These are phyloP conservation scores for Reutealis trisperma DNA, from an alignment of 345 rosid species.

Conservation along the genomic window DNA sequence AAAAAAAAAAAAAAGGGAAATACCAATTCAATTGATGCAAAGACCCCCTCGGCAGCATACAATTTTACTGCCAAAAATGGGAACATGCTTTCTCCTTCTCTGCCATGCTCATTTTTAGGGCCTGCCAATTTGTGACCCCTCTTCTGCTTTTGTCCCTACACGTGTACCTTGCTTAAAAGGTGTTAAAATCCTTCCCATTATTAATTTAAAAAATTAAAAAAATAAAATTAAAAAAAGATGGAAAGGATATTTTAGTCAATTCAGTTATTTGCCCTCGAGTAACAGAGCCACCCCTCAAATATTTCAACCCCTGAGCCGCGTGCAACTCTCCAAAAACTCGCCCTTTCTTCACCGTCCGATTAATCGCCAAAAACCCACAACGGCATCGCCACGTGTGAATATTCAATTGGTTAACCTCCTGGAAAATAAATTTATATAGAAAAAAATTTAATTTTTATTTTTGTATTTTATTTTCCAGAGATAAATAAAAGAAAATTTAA, in stretches of 20 bases:
- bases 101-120: not conserved
- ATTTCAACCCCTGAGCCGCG: not conserved
- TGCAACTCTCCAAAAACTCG: not conserved
- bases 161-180: not conserved
- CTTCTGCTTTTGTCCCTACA: not conserved
- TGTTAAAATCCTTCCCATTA: no score
- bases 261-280: not conserved
- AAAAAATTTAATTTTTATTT: not conserved
- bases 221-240: not conserved
- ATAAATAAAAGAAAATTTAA: not conserved
- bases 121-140: not conserved
- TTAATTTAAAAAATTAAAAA: no score
- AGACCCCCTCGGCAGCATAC: no score
- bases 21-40: no score
- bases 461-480: not conserved
- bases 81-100: not conserved
- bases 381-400: not conserved
- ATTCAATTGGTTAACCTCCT: not conserved
- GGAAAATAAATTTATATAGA: not conserved
- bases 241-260: not conserved
- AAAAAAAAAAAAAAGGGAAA: no score
- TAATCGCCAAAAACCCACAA: not conserved
- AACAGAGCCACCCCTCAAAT: not conserved
- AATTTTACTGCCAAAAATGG: not conserved
- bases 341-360: constrained; percentile 18